These are phyloP conservation scores for Sarcodon sp. DNA, from an alignment of 768 basidiomycete species.

Conservation along the genomic window DNA sequence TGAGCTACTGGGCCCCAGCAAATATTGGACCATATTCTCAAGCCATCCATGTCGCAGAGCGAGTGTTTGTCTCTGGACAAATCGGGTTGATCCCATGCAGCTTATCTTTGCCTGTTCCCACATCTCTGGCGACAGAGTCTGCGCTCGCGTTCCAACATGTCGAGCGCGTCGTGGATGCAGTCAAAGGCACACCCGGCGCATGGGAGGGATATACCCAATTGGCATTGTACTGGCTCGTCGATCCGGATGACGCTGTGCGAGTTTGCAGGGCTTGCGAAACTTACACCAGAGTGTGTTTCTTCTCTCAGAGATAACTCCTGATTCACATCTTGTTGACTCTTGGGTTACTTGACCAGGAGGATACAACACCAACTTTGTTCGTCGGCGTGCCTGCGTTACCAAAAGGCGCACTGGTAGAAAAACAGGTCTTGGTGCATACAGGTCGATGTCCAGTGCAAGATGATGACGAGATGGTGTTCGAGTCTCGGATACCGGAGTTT, in stretches of 20 bases:
- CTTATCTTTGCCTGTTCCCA: slow-evolving; percentile 51
- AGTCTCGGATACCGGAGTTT: slow-evolving; percentile 23
- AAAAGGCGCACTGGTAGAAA: slow-evolving; percentile 61
- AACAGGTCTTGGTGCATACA: slow-evolving; percentile 63
- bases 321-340: background rate
- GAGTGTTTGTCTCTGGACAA: slow-evolving; percentile 88
- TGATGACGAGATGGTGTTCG: slow-evolving; percentile 27
- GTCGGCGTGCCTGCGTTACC: slow-evolving; percentile 53
- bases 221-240: slow-evolving; percentile 62
- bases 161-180: slow-evolving; percentile 45
- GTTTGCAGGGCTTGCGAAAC: slow-evolving; percentile 27
- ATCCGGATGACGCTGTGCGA: slow-evolving; percentile 21
- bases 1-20: slow-evolving; percentile 99
- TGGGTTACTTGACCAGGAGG: slow-evolving; percentile 7
- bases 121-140: slow-evolving; percentile 46
- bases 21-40: slow-evolving; percentile 99
- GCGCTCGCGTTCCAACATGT: slow-evolving; percentile 78
- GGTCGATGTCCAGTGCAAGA: slow-evolving; percentile 36
- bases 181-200: slow-evolving; percentile 39
- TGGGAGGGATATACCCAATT: slow-evolving; percentile 56
- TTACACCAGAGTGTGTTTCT: slow-evolving; percentile 10
- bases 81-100: slow-evolving; percentile 79
- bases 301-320: background rate
- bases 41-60: slow-evolving; percentile 68
- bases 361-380: slow-evolving; percentile 34